Base-by-base conservation (phyloP, 1,284 basidiomycete species). In the Heterobasidion annosum region DNA sequence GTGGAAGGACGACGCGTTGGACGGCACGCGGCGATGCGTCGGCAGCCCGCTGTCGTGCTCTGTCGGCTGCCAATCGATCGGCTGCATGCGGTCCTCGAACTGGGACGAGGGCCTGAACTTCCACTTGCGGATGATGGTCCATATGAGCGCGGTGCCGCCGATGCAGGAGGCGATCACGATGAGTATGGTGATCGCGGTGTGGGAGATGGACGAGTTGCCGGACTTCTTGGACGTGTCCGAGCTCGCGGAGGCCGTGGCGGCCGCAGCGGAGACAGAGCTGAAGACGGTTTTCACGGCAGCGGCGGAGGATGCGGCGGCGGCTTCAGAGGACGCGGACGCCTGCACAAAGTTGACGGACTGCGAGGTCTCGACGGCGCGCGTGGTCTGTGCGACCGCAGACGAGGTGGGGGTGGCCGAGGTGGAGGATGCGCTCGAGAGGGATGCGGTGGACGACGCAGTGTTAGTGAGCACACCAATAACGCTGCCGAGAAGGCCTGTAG, bases 121-220 rank as follows among this genome's bases (percentile, higher is more conserved):
- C 88, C 88, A 92, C 71, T 93, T 93, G 72, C 92, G 85, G 77
- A 93, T 90, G 63, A 91, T 73, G 40, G 91, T 93, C 88, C 88
- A 94, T 59, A 85, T 76, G 59, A 91, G 80, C 52, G 77, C 76
- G 37, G 83, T 68, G 43, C 78, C 82, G 59, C 83, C 91, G 47
- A 92, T 65, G 47, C 78, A 81, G 5, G 82, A 76, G 8, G 82
- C 88, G 50, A 90, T 73, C 45, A 83, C 81, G 60, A 91, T 84
- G 62, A 94, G 73, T 50, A 82, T 74, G 25, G 87, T 91, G 55
- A 91, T 65, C 5, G 87, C 82, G 19, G 76, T 75, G 62, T 75
- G 78, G 48, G 77, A 69, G 52, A 76, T 63, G 51, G 66, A 65
- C 34, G 62, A 56, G 35, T 58, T 51, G 42, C 57, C 56, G 37